phyloP scores from a whole-genome alignment of 371 early-diverging fungal species.

The Mortierella polycephala region DNA sequence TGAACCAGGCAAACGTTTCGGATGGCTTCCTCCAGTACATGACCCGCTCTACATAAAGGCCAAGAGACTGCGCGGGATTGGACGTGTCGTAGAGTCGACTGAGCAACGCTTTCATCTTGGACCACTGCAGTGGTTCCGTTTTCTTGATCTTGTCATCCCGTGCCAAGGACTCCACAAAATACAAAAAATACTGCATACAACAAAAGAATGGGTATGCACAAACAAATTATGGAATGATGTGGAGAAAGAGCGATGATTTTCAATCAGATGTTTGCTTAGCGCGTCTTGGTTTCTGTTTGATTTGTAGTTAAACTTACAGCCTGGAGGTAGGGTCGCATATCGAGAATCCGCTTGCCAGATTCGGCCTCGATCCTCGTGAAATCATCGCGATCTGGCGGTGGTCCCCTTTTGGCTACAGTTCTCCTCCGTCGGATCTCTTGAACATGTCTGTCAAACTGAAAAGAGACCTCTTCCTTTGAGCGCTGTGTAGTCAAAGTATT shows the following conservation, averaged over 20 bases:
- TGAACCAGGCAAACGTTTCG: slow-evolving; percentile 45
- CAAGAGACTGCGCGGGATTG: slow-evolving; percentile 39
- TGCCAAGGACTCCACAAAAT: slow-evolving; percentile 46
- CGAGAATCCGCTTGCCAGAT: slow-evolving; percentile 40
- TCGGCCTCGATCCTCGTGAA: slow-evolving; percentile 39
- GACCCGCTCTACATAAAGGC: slow-evolving; percentile 38
- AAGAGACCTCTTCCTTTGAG: slow-evolving; percentile 33
- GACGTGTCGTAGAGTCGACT: slow-evolving; percentile 50
- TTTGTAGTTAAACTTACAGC: slow-evolving; percentile 30
- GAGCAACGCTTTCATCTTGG: slow-evolving; percentile 28
- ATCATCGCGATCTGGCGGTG: slow-evolving; percentile 33
- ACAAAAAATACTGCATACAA: slow-evolving; percentile 16
- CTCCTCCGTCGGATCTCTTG: slow-evolving; percentile 52
- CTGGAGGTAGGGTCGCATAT: slow-evolving; percentile 27
- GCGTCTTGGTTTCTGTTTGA: background rate
- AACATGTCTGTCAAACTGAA: slow-evolving; percentile 52
- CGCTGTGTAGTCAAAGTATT: too few relatives aligned
- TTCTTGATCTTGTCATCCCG: slow-evolving; percentile 35
- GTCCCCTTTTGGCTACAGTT: slow-evolving; percentile 20
- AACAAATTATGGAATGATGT: background rate
- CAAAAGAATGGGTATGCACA: background rate
- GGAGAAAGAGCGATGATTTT: slow-evolving; percentile 2
- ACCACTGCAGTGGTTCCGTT: slow-evolving; percentile 42
- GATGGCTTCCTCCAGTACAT: slow-evolving; percentile 47
- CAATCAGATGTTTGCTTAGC: too few relatives aligned